Base-by-base conservation (phyloP, 208 protist species). In the Trypanosoma caninum region DNA sequence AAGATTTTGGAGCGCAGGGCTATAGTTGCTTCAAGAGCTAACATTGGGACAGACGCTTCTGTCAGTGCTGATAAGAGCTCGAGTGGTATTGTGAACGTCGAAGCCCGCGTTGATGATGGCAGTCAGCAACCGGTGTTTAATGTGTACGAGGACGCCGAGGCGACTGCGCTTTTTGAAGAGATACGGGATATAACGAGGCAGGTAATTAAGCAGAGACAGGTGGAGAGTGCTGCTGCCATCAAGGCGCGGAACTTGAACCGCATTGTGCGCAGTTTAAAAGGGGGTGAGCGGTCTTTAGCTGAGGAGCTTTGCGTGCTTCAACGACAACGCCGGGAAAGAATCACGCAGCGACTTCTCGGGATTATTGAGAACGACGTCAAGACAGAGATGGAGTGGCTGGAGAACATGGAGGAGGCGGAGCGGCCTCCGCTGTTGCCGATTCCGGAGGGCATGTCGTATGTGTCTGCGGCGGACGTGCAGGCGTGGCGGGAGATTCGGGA, bases 371-470 rank as follows among this genome's bases (percentile, higher is more conserved):
- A 59, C 16, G 87, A 94, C 37, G 84, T 94, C 14, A 74, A 74
- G 57, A 63, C 60, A 2, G 87, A 94, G 59, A 61, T 89, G 65
- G 63, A 80, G 72, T 94, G 87, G 84, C 65, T 89, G 20, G 78
- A 90, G 52, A 62, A 74, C 46, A 89, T 94, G 82, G 72, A 83
- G 35, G 87, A 94, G 61, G 82, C 84, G 20, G 81, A 94, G 64
- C 78, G 87, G 23, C 87, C 87, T 25, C 80, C 80, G 50, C 68
- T 91, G 67, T 65, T 94, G 51, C 84, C 87, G n/a, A 60, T 94
- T 10, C 87, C 87, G n/a, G 76, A 85, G 41, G 72, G 71, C 22
- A 91, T 91, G 83, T 89, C 84, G 6, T 94, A 94, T 70, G 80
- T 91, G 9, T 89, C 81, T 2, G 87, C 87, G 8, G 81, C 78